These are phyloP conservation scores for Cladosporium phlei DNA, from an alignment of 2,329 filamentous ascomycete species.

Conservation along the genomic window DNA sequence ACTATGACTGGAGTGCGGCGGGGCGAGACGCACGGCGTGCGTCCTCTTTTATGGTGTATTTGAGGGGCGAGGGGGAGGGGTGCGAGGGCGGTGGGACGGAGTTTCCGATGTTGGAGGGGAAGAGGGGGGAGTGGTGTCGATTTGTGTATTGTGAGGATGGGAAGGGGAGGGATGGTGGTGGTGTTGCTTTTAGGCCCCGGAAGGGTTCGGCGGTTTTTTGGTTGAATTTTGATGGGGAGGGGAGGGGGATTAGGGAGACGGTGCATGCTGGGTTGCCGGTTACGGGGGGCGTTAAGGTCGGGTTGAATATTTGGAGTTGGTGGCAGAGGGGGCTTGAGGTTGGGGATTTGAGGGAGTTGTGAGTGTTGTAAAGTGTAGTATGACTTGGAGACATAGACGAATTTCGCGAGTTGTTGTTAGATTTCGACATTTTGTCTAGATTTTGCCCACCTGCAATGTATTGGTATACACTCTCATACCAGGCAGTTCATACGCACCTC, in stretches of 20 bases:
- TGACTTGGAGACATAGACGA: no score
- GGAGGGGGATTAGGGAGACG: conserved; percentile 53
- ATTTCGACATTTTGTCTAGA: no score
- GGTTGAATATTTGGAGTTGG: conserved; percentile 63
- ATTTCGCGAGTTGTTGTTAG: no score
- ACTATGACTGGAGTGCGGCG: conserved; percentile 53
- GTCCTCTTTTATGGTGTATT: conserved; percentile 60
- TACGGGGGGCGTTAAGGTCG: conserved; percentile 52
- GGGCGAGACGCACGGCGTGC: conserved; percentile 36
- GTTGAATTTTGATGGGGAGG: conserved; percentile 55
- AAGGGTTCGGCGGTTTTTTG: conserved; percentile 58
- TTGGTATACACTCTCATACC: no score
- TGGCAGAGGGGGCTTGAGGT: conserved; percentile 36
- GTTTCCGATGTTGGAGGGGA: conserved; percentile 49
- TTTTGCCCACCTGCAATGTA: no score
- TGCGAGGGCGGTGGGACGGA: conserved; percentile 58
- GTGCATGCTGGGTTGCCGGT: conserved; percentile 60
- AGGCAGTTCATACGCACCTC: no score
- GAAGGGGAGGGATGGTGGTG: conserved; percentile 37
- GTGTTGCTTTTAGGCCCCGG: conserved; percentile 55
- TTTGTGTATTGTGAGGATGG: conserved; percentile 52
- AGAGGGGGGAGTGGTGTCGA: conserved; percentile 47
- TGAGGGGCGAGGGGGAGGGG: conserved; percentile 47
- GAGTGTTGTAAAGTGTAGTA: no score
- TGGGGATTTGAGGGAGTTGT: conserved; percentile 1